Base-by-base conservation (phyloP, 805 yeast genomes). In the Tetrapisispora pingtungensis region DNA sequence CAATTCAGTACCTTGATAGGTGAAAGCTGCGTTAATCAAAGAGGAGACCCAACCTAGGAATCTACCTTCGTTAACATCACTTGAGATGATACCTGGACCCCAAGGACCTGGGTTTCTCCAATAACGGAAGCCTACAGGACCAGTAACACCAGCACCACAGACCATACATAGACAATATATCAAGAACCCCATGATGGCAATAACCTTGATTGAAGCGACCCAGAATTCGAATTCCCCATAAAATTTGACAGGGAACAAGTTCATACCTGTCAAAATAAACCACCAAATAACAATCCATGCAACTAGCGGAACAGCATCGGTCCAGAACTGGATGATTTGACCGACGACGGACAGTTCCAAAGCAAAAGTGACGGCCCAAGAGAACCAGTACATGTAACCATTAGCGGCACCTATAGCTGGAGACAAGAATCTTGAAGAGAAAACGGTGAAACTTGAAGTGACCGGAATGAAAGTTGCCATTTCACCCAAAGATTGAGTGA, bases 71-170 rank as follows among this genome's bases (percentile, higher is more conserved):
- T 69, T 67, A 8, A 53, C 54, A 56, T 75, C 68, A 14, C 57
- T 49, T 12, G 78, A 77, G 31, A 74, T 62, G 32, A 73, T 71
- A 42, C 85, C 86, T 40, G 75, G 77, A 39, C 85, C 84, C 78
- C 83, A 78, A 10, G 86, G 74, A 50, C 87, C 87, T 13, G 88
- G 87, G 56, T 82, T 61, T 65, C 85, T 75, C 90, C 89, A 82
- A 62, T 82, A 82, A 60, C 86, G 72, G 71, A 82, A 82, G 13
- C 89, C 89, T 33, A 82, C 74, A 8, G 87, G 82, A 17, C 87
- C 87, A 1, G 75, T 70, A 24, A 57, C 54, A 55, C 84, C 84
- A 13, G 81, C 87, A 65, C 87, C 88, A 62, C 84, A 78, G 20
- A 81, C 86, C 80, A 81, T 81, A 61, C 77, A 71, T 44, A 81